These are phyloP conservation scores for Malassezia equina DNA, from an alignment of 1,284 basidiomycete species.

Conservation along the genomic window DNA sequence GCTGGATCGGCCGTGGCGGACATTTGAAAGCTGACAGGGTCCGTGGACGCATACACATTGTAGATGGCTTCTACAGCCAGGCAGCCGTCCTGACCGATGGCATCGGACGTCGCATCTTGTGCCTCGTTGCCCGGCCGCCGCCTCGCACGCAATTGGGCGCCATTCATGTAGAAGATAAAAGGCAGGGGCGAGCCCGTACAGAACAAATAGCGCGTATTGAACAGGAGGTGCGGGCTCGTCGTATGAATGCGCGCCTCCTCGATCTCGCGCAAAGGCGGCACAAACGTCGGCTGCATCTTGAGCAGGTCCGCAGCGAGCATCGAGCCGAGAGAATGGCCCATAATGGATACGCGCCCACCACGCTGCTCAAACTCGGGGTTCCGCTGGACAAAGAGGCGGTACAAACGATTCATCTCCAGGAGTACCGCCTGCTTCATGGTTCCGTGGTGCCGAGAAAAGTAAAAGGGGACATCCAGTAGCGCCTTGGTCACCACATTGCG, in stretches of 20 bases:
- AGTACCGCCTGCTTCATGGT: constrained; percentile 51
- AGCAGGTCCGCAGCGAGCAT: constrained; percentile 54
- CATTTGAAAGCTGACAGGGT: constrained; percentile 49
- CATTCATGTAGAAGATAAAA: constrained; percentile 54
- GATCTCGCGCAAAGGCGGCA: constrained; percentile 27
- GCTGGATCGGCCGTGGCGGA: constrained; percentile 46
- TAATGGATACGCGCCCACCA: constrained; percentile 50
- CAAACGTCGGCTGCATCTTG: constrained; percentile 53
- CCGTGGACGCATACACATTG: constrained; percentile 44
- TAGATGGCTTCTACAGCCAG: constrained; percentile 51
- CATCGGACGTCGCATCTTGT: constrained; percentile 48
- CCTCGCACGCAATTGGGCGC: constrained; percentile 54
- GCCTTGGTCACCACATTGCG: constrained; percentile 42
- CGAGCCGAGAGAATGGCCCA: constrained; percentile 53
- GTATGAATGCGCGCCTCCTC: constrained; percentile 8
- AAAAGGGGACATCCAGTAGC: constrained; percentile 52
- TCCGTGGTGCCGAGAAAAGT: constrained; percentile 50
- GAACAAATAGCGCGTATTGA: constrained; percentile 53
- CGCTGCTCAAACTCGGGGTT: constrained; percentile 50
- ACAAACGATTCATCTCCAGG: constrained; percentile 47
- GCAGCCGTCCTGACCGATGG: constrained; percentile 53
- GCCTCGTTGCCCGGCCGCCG: constrained; percentile 48
- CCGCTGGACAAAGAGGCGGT: constrained; percentile 54
- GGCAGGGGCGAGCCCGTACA: constrained; percentile 54
- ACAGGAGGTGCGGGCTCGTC: constrained; percentile 24